Base-by-base conservation (phyloP, 2,329 filamentous ascomycete species). In the Exophiala alcalophila region DNA sequence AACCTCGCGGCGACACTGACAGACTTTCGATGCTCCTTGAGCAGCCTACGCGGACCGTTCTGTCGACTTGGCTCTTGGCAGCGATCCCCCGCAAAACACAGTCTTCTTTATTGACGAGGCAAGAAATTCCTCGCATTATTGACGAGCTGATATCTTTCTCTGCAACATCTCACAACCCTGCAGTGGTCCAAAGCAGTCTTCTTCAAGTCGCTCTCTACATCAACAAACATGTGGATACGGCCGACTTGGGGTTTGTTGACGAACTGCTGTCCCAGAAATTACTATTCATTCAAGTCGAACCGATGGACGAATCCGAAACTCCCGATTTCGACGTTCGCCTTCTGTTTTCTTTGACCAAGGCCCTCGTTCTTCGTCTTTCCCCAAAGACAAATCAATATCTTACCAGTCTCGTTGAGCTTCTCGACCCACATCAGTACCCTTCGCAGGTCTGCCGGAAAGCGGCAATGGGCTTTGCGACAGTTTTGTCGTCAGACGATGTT, bases 301-400 rank as follows among this genome's bases (percentile, higher is more conserved):
- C 49, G 1, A 52, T 52, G 49, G 49, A 45, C 28, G 45, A 44
- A 15, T 14, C 29, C n/a, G 26, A 64, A 59, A 21, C 58, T 65
- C 4, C 60, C 66, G 38, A 47, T 26, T 52, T 50, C 26, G 65
- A 64, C 21, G 72, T 81, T 52, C 70, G 72, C 15, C 69, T 78
- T 14, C 66, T 77, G 30, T 82, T 84, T 59, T 78, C 79, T 55
- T 65, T 81, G 26, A 64, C 75, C 5, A 83, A 82, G 57, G 78
- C 76, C 5, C 67, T 84, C 1, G 61, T 80, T 14, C 65, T 83
- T 9, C 73, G 80, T 5, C 59, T 72, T 11, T 61, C 64, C n/a
- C 68, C 62, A 60, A 65, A 58, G 57, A 77, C 65, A 59, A 70
- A 61, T 51, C 66, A 59, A 58, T 69, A 81, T 2, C 64, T 82